Base-by-base conservation (phyloP, 345 rosid species). In the Lepidium sativum region DNA sequence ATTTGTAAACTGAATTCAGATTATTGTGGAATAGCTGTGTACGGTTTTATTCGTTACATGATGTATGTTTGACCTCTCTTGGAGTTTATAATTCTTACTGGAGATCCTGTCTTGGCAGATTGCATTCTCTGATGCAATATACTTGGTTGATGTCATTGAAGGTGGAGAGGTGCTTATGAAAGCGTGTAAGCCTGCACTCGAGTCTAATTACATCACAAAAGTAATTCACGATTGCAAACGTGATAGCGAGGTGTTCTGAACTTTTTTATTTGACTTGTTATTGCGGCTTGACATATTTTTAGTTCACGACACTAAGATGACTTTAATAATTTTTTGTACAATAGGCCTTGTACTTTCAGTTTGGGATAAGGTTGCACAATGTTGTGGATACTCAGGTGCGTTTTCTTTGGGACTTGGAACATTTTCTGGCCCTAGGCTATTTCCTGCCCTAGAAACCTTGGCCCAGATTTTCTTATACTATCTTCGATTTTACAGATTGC, bases 191-290 rank as follows among this genome's bases (percentile, higher is more conserved):
- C 95, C 96, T 77, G 98, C 96, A 52, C 96, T 92, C 10, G 97
- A 92, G 89, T 92, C 97, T 72, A 72, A 59, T 63, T 72, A 84
- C 79, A 67, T 92, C 86, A 84, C 82, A 21, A 92, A 92, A 87
- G 97, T 92, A 68, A 89, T 92, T 81, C 98, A 92, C 50, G 97
- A 92, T 76, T 92, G 98, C 89, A 92, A 89, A 79, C 85, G 98
- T 63, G 97, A 92, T 63, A 92, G 98, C 54, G 98, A 92, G 98
- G 97, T 89, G 84, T 79, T 79, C 74, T 78, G 43, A 59, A 81
- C 51, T 66, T 60, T 51, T 66, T 72, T 15, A 3, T 63, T 73
- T 71, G 56, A 29, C 50, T 75, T 73, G 54, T 27, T 43, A 17
- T 29, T 65, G 14, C 76, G 42, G 40, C 10, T 63, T 29, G 40